These are phyloP conservation scores for Entomortierella beljakovae DNA, from an alignment of 192 early-diverging fungal species.

Conservation along the genomic window DNA sequence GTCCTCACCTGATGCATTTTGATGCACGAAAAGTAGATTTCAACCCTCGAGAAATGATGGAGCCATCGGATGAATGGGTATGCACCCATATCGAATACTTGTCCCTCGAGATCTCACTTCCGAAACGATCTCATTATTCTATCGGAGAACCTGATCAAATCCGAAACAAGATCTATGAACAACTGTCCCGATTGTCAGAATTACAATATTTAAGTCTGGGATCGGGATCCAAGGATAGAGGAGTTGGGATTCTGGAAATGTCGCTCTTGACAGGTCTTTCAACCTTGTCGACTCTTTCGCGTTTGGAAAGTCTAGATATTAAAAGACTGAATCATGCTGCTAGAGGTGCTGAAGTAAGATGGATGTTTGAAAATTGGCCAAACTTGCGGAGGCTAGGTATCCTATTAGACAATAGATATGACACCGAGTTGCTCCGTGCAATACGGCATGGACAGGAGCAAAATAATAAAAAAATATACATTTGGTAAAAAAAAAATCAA, in stretches of 20 bases:
- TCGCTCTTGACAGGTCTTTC: constrained; percentile 37
- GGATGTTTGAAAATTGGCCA: constrained; percentile 36
- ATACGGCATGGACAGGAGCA: too few relatives aligned
- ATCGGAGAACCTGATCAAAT: constrained; percentile 23
- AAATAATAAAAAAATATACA: constrained; percentile 5
- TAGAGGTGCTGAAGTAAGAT: constrained; percentile 15
- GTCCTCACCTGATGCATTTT: constrained; percentile 7
- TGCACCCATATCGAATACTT: constrained; percentile 8
- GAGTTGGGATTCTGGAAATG: constrained; percentile 37
- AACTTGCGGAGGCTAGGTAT: constrained; percentile 15
- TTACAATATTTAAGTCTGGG: constrained; percentile 16
- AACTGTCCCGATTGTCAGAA: constrained; percentile 10
- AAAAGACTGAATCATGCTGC: constrained; percentile 35
- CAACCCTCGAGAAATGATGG: constrained; percentile 43
- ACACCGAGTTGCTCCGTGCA: constrained; percentile 16
- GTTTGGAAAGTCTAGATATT: constrained; percentile 19
- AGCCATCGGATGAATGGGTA: constrained; percentile 22
- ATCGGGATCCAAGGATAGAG: constrained; percentile 31
- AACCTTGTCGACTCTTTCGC: constrained; percentile 2
- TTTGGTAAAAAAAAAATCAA: constrained; percentile 20
- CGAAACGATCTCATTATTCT: constrained; percentile 26
- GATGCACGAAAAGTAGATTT: constrained; percentile 37
- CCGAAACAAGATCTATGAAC: constrained; percentile 18
- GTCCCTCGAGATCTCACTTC: constrained; percentile 26
- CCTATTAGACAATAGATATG: constrained; percentile 16